Conservation (phyloP, 352 stramenopile genomes). For the Globisporangium rhizosaccharum region DNA sequence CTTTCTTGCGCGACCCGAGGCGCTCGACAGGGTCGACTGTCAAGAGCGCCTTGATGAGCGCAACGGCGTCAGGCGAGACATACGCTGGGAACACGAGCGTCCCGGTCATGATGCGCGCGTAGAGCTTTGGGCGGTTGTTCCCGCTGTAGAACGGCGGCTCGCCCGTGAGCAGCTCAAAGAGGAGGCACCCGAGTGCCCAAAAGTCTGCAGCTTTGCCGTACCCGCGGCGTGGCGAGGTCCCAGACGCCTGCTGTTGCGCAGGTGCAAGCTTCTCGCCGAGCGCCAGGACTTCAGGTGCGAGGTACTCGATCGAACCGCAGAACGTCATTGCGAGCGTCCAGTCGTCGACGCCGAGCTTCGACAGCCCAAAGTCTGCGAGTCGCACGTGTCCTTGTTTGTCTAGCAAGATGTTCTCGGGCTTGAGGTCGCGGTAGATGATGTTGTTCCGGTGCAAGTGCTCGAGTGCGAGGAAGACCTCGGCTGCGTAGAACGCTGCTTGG, state of each 20-base stretch:
- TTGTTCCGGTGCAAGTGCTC: slow-evolving; percentile 66
- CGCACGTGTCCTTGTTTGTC: slow-evolving; percentile 81
- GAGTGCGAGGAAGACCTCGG: slow-evolving; percentile 82
- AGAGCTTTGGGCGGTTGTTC: slow-evolving; percentile 50
- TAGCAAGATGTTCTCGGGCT: slow-evolving; percentile 90
- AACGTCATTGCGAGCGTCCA: slow-evolving; percentile 69
- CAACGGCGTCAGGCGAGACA: slow-evolving; percentile 37
- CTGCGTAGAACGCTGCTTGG: slow-evolving; percentile 83
- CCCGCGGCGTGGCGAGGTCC: slow-evolving; percentile 21
- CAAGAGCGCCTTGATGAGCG: slow-evolving; percentile 52
- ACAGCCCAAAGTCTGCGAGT: slow-evolving; percentile 89
- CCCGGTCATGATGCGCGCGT: slow-evolving; percentile 51
- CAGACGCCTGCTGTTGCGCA: background rate
- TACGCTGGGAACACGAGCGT: slow-evolving; percentile 44
- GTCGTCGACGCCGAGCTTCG: slow-evolving; percentile 63
- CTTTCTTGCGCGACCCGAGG: slow-evolving; percentile 37
- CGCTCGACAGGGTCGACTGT: slow-evolving; percentile 46
- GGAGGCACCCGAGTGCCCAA: slow-evolving; percentile 80
- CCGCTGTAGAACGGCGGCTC: slow-evolving; percentile 82
- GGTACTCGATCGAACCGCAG: slow-evolving; percentile 86
- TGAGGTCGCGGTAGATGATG: slow-evolving; percentile 88
- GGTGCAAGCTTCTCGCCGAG: slow-evolving; percentile 26
- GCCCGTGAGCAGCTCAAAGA: slow-evolving; percentile 89
- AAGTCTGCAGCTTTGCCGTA: slow-evolving; percentile 89
- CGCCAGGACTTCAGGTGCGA: slow-evolving; percentile 73